Percentiles rank a stretch among this genome's conserved stretches.
phyloP scores from a whole-genome alignment of 176 grass and related monocot genomes.

The Dendrocalamus sinicus region DNA sequence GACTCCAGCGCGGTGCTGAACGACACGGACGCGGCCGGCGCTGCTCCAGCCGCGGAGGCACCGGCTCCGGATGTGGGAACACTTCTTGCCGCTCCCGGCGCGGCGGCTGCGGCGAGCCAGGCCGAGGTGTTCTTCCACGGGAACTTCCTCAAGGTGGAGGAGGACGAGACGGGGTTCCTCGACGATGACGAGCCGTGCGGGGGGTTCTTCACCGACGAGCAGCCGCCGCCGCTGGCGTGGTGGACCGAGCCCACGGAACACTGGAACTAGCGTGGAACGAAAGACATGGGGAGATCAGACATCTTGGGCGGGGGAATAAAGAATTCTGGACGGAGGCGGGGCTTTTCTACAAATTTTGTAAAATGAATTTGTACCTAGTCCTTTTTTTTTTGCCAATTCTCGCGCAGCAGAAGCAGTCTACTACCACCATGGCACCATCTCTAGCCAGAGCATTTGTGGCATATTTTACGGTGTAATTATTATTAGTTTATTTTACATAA shows the following conservation, averaged over 20 bases:
- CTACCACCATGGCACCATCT: neutral
- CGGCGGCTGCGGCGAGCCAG: constrained; percentile 3
- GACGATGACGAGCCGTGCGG: constrained; percentile 64
- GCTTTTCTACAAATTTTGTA: constrained; percentile 55
- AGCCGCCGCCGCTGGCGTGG: constrained; percentile 70
- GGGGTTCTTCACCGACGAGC: constrained; percentile 73
- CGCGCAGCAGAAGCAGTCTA: neutral
- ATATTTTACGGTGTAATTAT: too few species aligned
- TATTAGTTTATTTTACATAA: too few species aligned
- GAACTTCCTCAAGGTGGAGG: constrained; percentile 63
- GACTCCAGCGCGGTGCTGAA: constrained; percentile 76
- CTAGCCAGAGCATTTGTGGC: neutral
- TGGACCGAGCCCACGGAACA: constrained; percentile 61
- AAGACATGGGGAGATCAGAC: neutral
- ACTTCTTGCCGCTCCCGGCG: constrained; percentile 11
- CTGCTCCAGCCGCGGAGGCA: constrained; percentile 15
- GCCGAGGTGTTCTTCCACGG: constrained; percentile 46
- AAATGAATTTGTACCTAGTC: constrained; percentile 22
- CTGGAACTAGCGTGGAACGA: constrained; percentile 48
- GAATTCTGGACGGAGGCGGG: constrained; percentile 7
- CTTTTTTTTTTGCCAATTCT: constrained; percentile 16
- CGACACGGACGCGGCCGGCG: constrained; percentile 43
- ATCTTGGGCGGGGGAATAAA: constrained; percentile 33
- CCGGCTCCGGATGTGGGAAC: neutral
- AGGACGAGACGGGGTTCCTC: constrained; percentile 68